A percentile compares a stretch with the other conserved stretches of the same genome.
phyloP scores from a whole-genome alignment of 2,329 filamentous ascomycete genomes.

The Teratosphaeria viscida region DNA sequence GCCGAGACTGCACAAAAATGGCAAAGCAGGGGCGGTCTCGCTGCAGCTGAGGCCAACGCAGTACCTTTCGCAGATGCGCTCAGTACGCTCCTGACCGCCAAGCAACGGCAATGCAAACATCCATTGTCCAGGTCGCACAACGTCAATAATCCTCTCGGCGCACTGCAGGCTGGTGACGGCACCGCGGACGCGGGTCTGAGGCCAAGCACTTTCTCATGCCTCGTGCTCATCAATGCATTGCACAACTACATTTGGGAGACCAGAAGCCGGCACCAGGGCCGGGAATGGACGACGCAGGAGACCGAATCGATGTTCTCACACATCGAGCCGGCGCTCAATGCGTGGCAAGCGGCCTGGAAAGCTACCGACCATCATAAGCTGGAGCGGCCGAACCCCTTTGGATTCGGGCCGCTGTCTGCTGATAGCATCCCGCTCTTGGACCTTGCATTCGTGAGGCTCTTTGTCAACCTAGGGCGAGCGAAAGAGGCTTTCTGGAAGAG shows the following conservation, averaged over 20 bases:
- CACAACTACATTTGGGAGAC: slow-evolving; percentile 99
- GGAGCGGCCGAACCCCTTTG: slow-evolving; percentile 75
- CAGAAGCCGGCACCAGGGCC: slow-evolving; percentile 75
- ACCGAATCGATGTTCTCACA: slow-evolving; percentile 93
- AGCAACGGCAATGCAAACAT: slow-evolving; percentile 42
- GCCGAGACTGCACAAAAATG: slow-evolving; percentile 78
- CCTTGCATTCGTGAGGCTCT: slow-evolving; percentile 81
- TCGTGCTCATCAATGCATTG: slow-evolving; percentile 84
- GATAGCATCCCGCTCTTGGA: slow-evolving; percentile 87
- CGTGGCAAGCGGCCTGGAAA: slow-evolving; percentile 89
- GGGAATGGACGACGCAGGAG: slow-evolving; percentile 82
- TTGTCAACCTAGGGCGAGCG: slow-evolving; percentile 82
- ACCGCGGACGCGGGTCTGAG: slow-evolving; percentile 50
- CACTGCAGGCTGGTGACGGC: slow-evolving; percentile 10
- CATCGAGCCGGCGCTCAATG: slow-evolving; percentile 84
- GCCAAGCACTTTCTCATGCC: slow-evolving; percentile 84
- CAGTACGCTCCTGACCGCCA: slow-evolving; percentile 68
- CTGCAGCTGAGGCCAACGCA: slow-evolving; percentile 57
- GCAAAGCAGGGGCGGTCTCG: slow-evolving; percentile 62
- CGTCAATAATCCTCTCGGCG: slow-evolving; percentile 14
- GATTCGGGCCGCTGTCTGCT: slow-evolving; percentile 69
- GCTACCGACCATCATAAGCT: slow-evolving; percentile 75
- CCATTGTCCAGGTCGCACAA: slow-evolving; percentile 15
- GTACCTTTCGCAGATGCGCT: slow-evolving; percentile 75
- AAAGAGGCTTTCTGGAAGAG: slow-evolving; percentile 92